Evolutionary conservation across 148 eudicot species (phyloP).

Genomic region (Rhododendron vialii): DNA sequence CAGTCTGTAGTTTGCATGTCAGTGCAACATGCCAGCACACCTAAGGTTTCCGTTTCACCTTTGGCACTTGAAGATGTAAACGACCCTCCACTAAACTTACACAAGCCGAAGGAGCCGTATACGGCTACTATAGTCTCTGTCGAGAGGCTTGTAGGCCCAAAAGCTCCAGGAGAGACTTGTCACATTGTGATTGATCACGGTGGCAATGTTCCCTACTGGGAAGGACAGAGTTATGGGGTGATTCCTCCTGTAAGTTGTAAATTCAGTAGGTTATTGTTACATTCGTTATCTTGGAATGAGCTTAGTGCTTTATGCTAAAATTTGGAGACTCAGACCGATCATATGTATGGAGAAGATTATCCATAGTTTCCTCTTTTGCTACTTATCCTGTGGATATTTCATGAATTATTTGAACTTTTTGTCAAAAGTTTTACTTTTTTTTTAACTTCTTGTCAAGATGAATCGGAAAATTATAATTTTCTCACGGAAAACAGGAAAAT

Average conservation of each 20-base stretch:
- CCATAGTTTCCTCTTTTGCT: background rate
- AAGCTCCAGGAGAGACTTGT: conserved; percentile 95
- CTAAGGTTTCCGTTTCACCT: conserved; percentile 72
- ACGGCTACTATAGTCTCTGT: conserved; percentile 85
- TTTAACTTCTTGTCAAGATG: background rate
- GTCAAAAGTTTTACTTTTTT: background rate
- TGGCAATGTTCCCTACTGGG: conserved; percentile 96
- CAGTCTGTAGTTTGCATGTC: conserved; percentile 62
- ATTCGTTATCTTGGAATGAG: background rate
- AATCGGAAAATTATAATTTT: background rate
- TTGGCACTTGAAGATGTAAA: conserved; percentile 58
- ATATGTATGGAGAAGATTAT: background rate
- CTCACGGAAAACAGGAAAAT: background rate
- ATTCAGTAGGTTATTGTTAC: background rate
- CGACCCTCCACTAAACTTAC: conserved; percentile 72
- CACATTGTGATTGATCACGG: conserved; percentile 91
- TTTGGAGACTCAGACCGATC: background rate
- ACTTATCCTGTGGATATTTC: background rate
- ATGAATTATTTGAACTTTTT: background rate
- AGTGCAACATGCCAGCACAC: conserved; percentile 59
- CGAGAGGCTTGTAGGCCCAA: conserved; percentile 86
- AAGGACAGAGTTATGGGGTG: conserved; percentile 92
- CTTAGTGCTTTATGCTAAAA: background rate
- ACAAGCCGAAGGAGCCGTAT: conserved; percentile 81
- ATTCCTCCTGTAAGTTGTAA: conserved; percentile 77